A percentile compares a stretch with the other conserved stretches of the same genome.
These are phyloP conservation scores for Amylostereum chailletii DNA, from an alignment of 1,284 basidiomycete genomes.

Conservation along the genomic window DNA sequence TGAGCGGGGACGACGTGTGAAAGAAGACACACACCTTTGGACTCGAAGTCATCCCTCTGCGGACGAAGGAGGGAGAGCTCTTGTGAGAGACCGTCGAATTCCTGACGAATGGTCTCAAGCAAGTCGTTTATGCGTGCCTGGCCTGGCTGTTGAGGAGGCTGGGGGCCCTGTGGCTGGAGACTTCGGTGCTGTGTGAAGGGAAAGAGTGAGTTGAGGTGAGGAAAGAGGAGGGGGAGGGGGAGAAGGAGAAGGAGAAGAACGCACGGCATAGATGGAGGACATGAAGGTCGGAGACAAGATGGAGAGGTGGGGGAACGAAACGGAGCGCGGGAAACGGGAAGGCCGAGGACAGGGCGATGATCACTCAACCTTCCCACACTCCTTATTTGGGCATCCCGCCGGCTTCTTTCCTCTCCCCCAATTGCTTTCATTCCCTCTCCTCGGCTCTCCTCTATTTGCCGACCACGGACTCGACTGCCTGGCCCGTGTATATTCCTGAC, in stretches of 20 bases:
- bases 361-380: no score
- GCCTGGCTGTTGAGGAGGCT: constrained; percentile 27
- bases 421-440: no score
- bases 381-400: no score
- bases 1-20: neutral
- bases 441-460: no score
- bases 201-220: constrained; percentile 6
- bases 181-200: constrained; percentile 46
- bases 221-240: neutral
- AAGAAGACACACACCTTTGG: constrained; percentile 53
- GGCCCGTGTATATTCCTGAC: no score
- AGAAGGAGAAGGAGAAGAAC: constrained; percentile 10
- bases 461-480: no score
- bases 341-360: no score
- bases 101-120: constrained; percentile 77
- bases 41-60: constrained; percentile 87
- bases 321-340: no score
- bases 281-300: constrained; percentile 13
- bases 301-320: no score
- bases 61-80: constrained; percentile 65
- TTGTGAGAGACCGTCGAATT: constrained; percentile 74
- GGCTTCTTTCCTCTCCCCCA: no score
- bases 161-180: constrained; percentile 49
- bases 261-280: constrained; percentile 27
- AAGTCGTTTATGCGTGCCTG: constrained; percentile 63